Base-by-base conservation (phyloP, 805 yeast genomes). In the Candida rishiriensis region DNA sequence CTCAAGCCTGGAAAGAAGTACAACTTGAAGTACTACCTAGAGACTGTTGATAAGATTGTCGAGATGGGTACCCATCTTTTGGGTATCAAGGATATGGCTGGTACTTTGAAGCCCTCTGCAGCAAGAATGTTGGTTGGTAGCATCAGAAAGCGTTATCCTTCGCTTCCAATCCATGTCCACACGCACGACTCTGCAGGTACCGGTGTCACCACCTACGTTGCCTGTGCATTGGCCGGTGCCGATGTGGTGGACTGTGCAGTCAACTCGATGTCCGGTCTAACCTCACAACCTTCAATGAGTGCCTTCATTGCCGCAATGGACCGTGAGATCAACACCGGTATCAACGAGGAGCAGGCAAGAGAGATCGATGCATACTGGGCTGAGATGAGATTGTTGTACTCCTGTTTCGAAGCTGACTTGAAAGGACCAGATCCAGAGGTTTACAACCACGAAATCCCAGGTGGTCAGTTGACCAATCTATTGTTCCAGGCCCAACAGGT, bases 351-450 rank as follows among this genome's bases (percentile, higher is more conserved):
- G 41, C 73, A 79, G 52, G 87, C 88, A 39, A 79, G 95, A 57
- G 93, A 83, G 61, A 66, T 93, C 53, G 99, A 93, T 68, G 71
- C 88, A 49, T 93, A 93, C 78, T 93, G 99, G 99, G 96, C 95
- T 40, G 97, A 93, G 73, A 93, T 93, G 91, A 83, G 99, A 73
- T 75, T 93, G 64, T 73, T 93, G 54, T 93, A 93, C 75, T 87
- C 96, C 39, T 89, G 96, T 69, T 93, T 93, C 70, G 99, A 89
- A 71, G 97, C 99, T 44, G 97, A 93, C 64, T 79, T 93, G 68
- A 93, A 93, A 78, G 99, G 99, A 46, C 98, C 99, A 48, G 99
- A 93, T 71, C 98, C 99, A 58, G 99, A 93, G 70, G 99, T 93
- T 46, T 93, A 93, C 71, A 82, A 83, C 58, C 99, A 93, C 72